Conservation (phyloP, 345 rosid genomes). For the Raphanus raphanistrum region DNA sequence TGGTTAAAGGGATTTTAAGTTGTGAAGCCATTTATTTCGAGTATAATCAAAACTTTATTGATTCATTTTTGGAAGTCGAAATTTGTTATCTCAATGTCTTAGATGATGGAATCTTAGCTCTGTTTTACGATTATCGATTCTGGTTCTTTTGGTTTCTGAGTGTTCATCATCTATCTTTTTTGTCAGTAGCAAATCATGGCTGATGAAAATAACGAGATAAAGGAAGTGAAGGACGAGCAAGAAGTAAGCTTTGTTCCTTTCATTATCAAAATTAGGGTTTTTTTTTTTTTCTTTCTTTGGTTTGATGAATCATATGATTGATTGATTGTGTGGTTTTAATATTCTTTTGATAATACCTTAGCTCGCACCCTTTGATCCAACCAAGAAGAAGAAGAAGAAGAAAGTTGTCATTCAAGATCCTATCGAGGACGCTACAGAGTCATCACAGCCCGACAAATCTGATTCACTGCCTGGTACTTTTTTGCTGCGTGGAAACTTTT, state of each 20-base stretch:
- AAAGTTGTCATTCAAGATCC: conserved; percentile 65
- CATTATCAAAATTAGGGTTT: no score
- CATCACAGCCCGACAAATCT: conserved; percentile 63
- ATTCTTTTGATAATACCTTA: conserved; percentile 18
- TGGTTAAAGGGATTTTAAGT: no score
- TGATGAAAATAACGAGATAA: conserved; percentile 32
- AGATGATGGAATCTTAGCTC: no score
- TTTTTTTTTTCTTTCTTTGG: no score
- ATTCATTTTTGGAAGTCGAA: no score
- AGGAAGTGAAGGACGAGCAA: conserved; percentile 39
- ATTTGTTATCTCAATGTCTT: background rate
- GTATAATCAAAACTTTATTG: no score
- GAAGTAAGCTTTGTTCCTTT: conserved; percentile 21
- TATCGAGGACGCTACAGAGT: conserved; percentile 62
- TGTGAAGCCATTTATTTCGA: no score
- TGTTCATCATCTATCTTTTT: background rate
- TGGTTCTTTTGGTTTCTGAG: background rate
- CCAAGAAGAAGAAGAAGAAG: conserved; percentile 98
- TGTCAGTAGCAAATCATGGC: conserved; percentile 36
- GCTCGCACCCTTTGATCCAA: conserved; percentile 87
- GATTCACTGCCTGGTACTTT: conserved; percentile 62
- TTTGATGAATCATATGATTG: background rate
- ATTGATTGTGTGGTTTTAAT: background rate
- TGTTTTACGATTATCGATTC: background rate
- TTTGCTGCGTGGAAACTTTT: background rate